phyloP scores from a whole-genome alignment of 176 grass and related monocot species.

The Oryza rufipogon region DNA sequence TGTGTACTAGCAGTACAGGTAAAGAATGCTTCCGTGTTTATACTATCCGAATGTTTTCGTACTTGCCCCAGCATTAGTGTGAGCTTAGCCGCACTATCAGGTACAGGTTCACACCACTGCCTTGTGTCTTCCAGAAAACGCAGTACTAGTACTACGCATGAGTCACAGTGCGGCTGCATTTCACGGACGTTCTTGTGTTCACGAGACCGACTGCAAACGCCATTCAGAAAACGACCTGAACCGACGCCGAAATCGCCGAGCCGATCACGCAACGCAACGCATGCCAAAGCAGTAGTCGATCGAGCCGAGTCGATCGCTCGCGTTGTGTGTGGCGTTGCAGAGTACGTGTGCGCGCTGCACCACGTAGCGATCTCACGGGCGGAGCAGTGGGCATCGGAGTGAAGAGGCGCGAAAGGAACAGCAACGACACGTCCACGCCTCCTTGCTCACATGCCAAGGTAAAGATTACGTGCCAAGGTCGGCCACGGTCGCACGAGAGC shows the following conservation, averaged over 20 bases:
- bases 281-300: neutral
- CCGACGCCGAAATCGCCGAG: neutral
- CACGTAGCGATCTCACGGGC: slow-evolving; percentile 16
- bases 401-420: slow-evolving; percentile 41
- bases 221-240: neutral
- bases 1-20: slow-evolving; percentile 4
- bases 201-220: neutral
- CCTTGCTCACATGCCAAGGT: slow-evolving; percentile 41
- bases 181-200: neutral
- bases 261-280: neutral
- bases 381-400: neutral
- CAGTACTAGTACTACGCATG: neutral
- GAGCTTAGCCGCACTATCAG: neutral
- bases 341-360: neutral
- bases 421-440: slow-evolving; percentile 46
- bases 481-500: neutral
- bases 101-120: neutral
- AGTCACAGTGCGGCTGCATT: neutral
- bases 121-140: neutral
- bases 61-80: neutral
- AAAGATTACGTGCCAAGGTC: neutral
- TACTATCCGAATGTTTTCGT: neutral
- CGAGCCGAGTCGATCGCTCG: neutral
- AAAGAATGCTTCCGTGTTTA: slow-evolving; percentile 7
- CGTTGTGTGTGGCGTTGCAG: too few species aligned